Percentiles rank a stretch among this genome's conserved stretches.
These are phyloP conservation scores for Helichrysum umbraculigerum DNA, from an alignment of 129 eudicot genomes.

Conservation along the genomic window DNA sequence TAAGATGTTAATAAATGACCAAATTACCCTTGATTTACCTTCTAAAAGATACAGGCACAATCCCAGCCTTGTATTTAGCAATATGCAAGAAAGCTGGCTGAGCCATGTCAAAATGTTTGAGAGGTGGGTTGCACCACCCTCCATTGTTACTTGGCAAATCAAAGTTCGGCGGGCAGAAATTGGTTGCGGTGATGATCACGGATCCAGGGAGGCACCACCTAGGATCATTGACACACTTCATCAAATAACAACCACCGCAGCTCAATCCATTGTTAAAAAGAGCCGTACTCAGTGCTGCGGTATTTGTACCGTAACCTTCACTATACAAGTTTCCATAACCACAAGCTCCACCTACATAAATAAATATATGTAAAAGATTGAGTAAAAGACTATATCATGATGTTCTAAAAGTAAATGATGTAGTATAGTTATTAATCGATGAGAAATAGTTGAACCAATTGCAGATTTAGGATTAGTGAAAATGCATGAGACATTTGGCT, in stretches of 20 bases:
- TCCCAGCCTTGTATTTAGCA: constrained; percentile 62
- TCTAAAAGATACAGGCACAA: constrained; percentile 55
- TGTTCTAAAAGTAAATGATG: background rate
- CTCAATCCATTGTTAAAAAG: constrained; percentile 51
- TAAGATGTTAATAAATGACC: background rate
- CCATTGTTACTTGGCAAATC: constrained; percentile 48
- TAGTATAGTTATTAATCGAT: too few species aligned
- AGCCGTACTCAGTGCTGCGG: constrained; percentile 54
- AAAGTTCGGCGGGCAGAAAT: constrained; percentile 58
- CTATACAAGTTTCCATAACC: constrained; percentile 53
- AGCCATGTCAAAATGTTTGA: constrained; percentile 58
- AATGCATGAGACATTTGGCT: background rate
- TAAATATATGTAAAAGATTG: background rate
- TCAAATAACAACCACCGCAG: constrained; percentile 55
- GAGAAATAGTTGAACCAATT: too few species aligned
- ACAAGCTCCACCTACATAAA: constrained; percentile 54
- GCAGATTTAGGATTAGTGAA: background rate
- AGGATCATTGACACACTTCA: constrained; percentile 48
- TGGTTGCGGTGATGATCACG: constrained; percentile 57
- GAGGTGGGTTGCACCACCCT: constrained; percentile 76
- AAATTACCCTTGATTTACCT: constrained; percentile 36
- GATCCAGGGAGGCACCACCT: constrained; percentile 49
- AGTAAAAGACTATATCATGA: background rate
- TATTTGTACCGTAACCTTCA: constrained; percentile 53
- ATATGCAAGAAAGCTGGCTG: constrained; percentile 56